Conservation (phyloP, 495 filamentous ascomycete genomes). For the Tuber magnatum region DNA sequence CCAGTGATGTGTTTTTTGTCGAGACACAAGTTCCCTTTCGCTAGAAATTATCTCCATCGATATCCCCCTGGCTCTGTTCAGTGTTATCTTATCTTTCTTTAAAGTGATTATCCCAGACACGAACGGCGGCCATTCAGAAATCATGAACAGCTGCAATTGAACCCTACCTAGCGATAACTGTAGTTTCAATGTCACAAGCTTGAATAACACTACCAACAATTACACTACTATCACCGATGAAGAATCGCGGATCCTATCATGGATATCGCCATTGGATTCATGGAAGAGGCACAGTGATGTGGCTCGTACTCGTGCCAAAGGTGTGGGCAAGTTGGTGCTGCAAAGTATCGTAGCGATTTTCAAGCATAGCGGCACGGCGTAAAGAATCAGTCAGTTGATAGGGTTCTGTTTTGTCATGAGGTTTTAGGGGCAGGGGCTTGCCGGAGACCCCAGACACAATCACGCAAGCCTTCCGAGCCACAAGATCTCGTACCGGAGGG, state of each 20-base stretch:
- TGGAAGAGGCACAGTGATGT: background rate
- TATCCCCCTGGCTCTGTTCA: no score
- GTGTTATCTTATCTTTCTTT: no score
- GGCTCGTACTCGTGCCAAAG: background rate
- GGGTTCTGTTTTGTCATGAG: background rate
- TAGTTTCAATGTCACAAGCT: background rate
- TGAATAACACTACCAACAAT: background rate
- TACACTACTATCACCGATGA: background rate
- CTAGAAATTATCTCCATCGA: no score
- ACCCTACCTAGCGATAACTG: background rate
- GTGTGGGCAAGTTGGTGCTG: background rate
- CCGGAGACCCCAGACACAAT: no score
- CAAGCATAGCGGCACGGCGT: background rate
- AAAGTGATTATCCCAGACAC: no score
- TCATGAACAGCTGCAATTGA: background rate
- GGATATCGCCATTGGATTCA: background rate
- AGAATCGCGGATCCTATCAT: background rate
- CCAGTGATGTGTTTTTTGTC: no score
- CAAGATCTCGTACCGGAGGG: no score
- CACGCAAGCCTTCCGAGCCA: no score
- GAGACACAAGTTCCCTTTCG: no score
- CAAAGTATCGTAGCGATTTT: background rate
- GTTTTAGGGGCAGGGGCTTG: no score
- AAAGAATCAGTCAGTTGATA: background rate
- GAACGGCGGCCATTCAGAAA: background rate